These are phyloP conservation scores for Ramaria sp. DNA, from an alignment of 768 basidiomycete genomes.

Conservation along the genomic window DNA sequence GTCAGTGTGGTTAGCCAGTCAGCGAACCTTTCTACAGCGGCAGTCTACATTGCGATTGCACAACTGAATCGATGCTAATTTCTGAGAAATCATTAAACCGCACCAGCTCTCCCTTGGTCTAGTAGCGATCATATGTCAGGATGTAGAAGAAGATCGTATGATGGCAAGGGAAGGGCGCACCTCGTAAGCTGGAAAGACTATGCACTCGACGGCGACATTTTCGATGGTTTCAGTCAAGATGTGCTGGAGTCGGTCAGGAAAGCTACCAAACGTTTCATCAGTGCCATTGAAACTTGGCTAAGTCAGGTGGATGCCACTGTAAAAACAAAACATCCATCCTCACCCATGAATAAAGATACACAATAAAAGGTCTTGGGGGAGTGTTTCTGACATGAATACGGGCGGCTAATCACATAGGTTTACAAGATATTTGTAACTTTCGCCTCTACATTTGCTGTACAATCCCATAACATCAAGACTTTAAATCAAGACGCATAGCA, in stretches of 20 bases:
- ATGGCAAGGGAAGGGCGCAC: slow-evolving; percentile 27
- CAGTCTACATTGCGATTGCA: slow-evolving; percentile 32
- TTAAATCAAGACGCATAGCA: slow-evolving; percentile 69
- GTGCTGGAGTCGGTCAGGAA: slow-evolving; percentile 73
- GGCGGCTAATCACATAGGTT: neutral
- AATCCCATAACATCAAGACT: neutral
- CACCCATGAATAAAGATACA: slow-evolving; percentile 76
- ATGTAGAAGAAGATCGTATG: neutral
- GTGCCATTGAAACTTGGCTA: slow-evolving; percentile 40
- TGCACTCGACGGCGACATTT: slow-evolving; percentile 49
- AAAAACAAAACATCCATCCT: slow-evolving; percentile 12
- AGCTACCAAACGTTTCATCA: slow-evolving; percentile 64
- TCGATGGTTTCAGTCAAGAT: slow-evolving; percentile 55
- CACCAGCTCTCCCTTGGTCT: slow-evolving; percentile 90
- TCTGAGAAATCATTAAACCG: slow-evolving; percentile 15
- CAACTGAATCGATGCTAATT: neutral
- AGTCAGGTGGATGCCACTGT: slow-evolving; percentile 5
- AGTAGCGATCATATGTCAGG: neutral
- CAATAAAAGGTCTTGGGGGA: slow-evolving; percentile 39
- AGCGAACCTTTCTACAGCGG: slow-evolving; percentile 75
- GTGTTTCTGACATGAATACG: slow-evolving; percentile 1
- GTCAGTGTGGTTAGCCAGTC: slow-evolving; percentile 90
- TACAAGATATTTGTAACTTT: neutral
- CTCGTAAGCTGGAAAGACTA: slow-evolving; percentile 88
- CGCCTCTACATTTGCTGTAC: no score